phyloP scores from a whole-genome alignment of 202 grass and related monocot species.

The Zoysia matrella region DNA sequence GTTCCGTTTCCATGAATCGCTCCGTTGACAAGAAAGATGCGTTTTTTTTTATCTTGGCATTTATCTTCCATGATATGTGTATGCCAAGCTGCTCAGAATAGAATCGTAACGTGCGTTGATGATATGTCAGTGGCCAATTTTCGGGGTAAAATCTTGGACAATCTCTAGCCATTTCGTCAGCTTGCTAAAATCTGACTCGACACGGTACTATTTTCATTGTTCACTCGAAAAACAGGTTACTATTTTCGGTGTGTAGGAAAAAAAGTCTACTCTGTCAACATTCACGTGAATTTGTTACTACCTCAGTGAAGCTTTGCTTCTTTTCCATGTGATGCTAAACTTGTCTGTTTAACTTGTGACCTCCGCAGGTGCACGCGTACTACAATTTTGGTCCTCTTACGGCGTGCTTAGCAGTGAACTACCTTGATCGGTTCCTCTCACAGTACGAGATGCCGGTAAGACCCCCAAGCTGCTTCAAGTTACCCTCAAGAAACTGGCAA shows the following conservation, averaged over 20 bases:
- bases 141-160: conserved; percentile 3
- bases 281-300: neutral
- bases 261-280: neutral
- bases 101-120: conserved; percentile 1
- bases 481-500: neutral
- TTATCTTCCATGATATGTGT: too few relatives aligned
- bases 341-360: conserved; percentile 13
- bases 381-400: neutral
- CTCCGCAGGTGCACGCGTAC: conserved; percentile 13
- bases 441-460: conserved; percentile 72
- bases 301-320: neutral
- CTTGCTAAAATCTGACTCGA: conserved; percentile 34
- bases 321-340: conserved; percentile 31
- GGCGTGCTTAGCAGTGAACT: conserved; percentile 69
- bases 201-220: neutral
- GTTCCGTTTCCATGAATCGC: conserved; percentile 17
- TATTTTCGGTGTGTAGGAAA: neutral
- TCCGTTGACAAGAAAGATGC: neutral
- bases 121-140: conserved; percentile 14
- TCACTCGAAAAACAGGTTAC: neutral
- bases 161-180: conserved; percentile 28
- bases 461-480: neutral
- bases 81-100: neutral
- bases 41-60: too few relatives aligned
- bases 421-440: conserved; percentile 83